Conservation (phyloP, 768 basidiomycete species). For the Mycena venus region DNA sequence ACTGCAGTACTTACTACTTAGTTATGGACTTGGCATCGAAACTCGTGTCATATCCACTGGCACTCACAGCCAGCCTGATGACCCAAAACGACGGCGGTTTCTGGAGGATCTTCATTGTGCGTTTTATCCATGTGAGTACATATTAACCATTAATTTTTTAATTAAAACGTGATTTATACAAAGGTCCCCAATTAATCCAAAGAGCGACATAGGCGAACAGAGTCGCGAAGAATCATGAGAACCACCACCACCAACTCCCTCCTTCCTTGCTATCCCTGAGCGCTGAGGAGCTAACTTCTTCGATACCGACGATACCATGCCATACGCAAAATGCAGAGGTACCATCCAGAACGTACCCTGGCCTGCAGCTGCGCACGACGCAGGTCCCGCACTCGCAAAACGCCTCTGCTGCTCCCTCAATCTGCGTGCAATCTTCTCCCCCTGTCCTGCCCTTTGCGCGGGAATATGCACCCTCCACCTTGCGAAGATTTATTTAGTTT, state of each 20-base stretch:
- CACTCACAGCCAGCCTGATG: no score
- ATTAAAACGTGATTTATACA: neutral
- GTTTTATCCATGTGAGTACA: neutral
- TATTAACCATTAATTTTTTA: neutral
- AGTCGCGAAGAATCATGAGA: neutral
- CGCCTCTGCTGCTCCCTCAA: slow-evolving; percentile 8
- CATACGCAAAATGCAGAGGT: neutral
- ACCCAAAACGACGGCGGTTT: no score
- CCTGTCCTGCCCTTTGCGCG: neutral
- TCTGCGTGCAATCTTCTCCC: slow-evolving; percentile 11
- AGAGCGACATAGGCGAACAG: neutral
- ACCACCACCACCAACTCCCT: neutral
- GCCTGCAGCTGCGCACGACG: slow-evolving; percentile 4
- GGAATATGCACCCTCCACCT: slow-evolving; percentile 10
- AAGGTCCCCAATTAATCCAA: neutral
- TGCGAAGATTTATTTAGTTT: neutral
- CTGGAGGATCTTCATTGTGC: no score
- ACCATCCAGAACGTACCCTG: neutral
- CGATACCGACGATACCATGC: neutral
- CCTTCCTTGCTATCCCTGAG: neutral
- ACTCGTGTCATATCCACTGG: no score
- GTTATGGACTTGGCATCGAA: no score
- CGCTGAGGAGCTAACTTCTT: neutral
- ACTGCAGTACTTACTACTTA: no score
- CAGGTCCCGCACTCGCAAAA: neutral